Percentiles rank a stretch among this genome's conserved stretches.
phyloP scores from a whole-genome alignment of 352 stramenopile species.

The Discostella stelligera region DNA sequence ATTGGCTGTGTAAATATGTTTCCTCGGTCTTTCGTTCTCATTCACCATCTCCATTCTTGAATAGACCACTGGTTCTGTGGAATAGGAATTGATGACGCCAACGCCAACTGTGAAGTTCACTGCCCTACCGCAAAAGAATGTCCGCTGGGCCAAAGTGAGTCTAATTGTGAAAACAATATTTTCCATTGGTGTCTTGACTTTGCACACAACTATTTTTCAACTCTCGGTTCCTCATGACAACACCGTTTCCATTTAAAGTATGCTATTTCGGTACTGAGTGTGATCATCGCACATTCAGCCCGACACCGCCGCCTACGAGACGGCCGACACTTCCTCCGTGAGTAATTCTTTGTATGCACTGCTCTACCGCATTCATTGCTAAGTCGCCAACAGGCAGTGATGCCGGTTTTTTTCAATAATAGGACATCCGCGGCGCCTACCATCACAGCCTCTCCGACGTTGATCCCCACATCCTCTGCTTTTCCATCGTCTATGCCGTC shows the following conservation, averaged over 20 bases:
- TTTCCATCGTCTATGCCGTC: slow-evolving; percentile 25
- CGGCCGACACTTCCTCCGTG: slow-evolving; percentile 28
- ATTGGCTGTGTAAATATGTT: background rate
- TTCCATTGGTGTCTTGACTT: background rate
- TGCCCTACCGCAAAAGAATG: slow-evolving; percentile 55
- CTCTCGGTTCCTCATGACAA: background rate
- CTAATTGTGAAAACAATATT: background rate
- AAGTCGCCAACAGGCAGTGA: background rate
- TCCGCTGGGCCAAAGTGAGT: slow-evolving; percentile 44
- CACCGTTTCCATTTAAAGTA: slow-evolving; percentile 20
- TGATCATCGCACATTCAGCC: slow-evolving; percentile 39
- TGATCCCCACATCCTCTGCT: slow-evolving; percentile 9
- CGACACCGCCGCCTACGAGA: slow-evolving; percentile 44
- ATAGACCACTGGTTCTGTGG: slow-evolving; percentile 49
- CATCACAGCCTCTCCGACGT: background rate
- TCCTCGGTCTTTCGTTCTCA: background rate
- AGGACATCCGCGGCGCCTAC: background rate
- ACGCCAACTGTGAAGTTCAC: slow-evolving; percentile 33
- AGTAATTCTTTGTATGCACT: slow-evolving; percentile 14
- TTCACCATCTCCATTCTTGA: background rate
- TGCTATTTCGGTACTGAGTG: slow-evolving; percentile 55
- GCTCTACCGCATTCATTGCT: background rate
- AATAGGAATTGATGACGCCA: slow-evolving; percentile 41
- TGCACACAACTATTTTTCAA: background rate
- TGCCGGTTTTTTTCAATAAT: background rate